These are phyloP conservation scores for Diplodia intermedia DNA, from an alignment of 2,329 filamentous ascomycete genomes.

Conservation along the genomic window DNA sequence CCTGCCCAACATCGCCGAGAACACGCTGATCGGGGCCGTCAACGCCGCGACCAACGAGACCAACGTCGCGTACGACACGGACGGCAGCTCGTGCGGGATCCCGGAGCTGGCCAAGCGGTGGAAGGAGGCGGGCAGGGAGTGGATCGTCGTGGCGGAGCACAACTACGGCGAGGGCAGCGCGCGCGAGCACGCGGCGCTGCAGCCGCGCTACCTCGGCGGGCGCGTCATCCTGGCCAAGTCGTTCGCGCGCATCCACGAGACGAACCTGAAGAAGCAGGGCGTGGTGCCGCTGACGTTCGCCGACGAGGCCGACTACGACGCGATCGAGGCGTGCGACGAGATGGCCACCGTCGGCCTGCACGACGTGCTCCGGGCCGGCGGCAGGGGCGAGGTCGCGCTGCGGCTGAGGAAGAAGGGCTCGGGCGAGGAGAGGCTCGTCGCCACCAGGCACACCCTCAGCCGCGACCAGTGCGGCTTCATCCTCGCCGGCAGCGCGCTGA, in stretches of 20 bases:
- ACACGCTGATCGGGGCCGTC: slow-evolving; percentile 93
- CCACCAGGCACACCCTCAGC: slow-evolving; percentile 86
- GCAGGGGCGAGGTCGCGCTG: slow-evolving; percentile 79
- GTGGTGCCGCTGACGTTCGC: slow-evolving; percentile 92
- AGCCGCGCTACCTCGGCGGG: slow-evolving; percentile 88
- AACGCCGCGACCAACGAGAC: slow-evolving; percentile 93
- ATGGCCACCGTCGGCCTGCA: slow-evolving; percentile 83
- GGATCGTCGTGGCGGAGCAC: slow-evolving; percentile 96
- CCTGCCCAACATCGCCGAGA: slow-evolving; percentile 95
- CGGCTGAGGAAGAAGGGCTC: slow-evolving; percentile 51
- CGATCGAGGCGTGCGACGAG: slow-evolving; percentile 80
- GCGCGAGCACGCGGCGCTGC: slow-evolving; percentile 86
- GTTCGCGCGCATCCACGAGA: slow-evolving; percentile 93
- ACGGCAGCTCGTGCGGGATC: slow-evolving; percentile 77
- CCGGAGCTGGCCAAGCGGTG: slow-evolving; percentile 86
- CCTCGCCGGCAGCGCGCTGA: slow-evolving; percentile 90
- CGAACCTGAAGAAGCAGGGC: slow-evolving; percentile 96
- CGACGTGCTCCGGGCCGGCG: slow-evolving; percentile 78
- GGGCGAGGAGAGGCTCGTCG: slow-evolving; percentile 72
- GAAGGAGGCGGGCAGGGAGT: slow-evolving; percentile 76
- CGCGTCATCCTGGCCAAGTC: slow-evolving; percentile 84
- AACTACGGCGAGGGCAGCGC: slow-evolving; percentile 95
- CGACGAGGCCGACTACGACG: slow-evolving; percentile 86
- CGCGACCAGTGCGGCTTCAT: slow-evolving; percentile 92
- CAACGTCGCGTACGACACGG: slow-evolving; percentile 87